Conservation (phyloP, 805 yeast species). For the Yarrowia divulgata region DNA sequence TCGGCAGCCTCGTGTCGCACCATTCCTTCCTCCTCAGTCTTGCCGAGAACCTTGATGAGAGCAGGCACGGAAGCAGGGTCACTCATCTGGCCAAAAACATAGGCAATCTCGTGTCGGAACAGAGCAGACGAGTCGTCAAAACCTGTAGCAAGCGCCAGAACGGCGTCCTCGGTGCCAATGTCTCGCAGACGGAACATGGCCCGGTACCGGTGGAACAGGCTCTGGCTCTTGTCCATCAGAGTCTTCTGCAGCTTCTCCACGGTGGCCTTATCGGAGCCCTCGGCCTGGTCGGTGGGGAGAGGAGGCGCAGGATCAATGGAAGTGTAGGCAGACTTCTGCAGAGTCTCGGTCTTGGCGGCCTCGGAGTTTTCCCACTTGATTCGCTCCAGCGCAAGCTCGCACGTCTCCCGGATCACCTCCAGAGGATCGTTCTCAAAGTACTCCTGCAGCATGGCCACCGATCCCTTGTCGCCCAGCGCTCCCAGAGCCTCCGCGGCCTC, state of each 20-base stretch:
- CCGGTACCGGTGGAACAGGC: constrained; percentile 92
- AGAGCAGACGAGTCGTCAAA: constrained; percentile 90
- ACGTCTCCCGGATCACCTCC: constrained; percentile 92
- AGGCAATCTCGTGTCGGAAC: constrained; percentile 97
- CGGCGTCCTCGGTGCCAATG: constrained; percentile 90
- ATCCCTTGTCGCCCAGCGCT: constrained; percentile 83
- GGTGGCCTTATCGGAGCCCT: constrained; percentile 57
- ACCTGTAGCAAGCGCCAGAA: constrained; percentile 88
- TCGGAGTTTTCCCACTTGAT: constrained; percentile 90
- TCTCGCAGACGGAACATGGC: constrained; percentile 99
- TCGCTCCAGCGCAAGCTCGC: constrained; percentile 95
- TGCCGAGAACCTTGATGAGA: constrained; percentile 78
- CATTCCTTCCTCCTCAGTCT: constrained; percentile 90
- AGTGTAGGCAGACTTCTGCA: constrained; percentile 78
- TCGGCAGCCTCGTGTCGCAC: constrained; percentile 99
- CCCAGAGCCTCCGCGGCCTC: constrained; percentile 99
- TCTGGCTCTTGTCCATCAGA: constrained; percentile 75
- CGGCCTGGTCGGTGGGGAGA: constrained; percentile 59
- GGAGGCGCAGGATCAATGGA: constrained; percentile 99
- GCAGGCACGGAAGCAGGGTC: constrained; percentile 92
- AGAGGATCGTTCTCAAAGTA: constrained; percentile 77
- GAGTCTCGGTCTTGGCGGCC: constrained; percentile 65
- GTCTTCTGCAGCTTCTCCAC: constrained; percentile 69
- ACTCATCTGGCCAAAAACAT: constrained; percentile 96
- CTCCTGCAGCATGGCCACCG: constrained; percentile 68